Evolutionary conservation across 2,329 filamentous ascomycete species (phyloP).

Genomic region (Talaromyces sp.): DNA sequence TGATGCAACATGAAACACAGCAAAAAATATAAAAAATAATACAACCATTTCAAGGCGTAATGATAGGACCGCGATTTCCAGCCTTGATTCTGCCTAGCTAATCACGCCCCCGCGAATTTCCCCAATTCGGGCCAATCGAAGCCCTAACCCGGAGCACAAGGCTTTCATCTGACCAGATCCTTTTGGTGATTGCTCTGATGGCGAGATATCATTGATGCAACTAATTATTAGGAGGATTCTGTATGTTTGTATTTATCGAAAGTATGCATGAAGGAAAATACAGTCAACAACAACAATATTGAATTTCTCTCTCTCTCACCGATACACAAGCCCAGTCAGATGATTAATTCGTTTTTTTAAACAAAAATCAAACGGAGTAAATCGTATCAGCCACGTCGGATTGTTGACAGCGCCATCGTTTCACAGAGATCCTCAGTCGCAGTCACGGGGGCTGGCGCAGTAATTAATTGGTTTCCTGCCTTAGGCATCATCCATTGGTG

Average conservation of each 20-base stretch:
- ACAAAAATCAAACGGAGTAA: background rate
- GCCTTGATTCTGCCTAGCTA: background rate
- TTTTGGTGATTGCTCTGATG: background rate
- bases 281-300: background rate
- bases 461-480: background rate
- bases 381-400: background rate
- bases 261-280: background rate
- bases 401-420: background rate
- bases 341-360: background rate
- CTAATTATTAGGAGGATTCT: background rate
- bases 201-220: too few species aligned
- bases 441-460: background rate
- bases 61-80: background rate
- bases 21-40: background rate
- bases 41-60: background rate
- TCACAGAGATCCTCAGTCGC: background rate
- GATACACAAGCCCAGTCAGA: background rate
- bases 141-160: background rate
- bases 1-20: background rate
- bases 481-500: background rate
- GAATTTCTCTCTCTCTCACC: too few species aligned
- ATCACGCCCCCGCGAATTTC: background rate
- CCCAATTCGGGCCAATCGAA: background rate
- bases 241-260: background rate
- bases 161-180: background rate